phyloP scores from a whole-genome alignment of 2,329 filamentous ascomycete genomes.

The Fusarium penzigii region DNA sequence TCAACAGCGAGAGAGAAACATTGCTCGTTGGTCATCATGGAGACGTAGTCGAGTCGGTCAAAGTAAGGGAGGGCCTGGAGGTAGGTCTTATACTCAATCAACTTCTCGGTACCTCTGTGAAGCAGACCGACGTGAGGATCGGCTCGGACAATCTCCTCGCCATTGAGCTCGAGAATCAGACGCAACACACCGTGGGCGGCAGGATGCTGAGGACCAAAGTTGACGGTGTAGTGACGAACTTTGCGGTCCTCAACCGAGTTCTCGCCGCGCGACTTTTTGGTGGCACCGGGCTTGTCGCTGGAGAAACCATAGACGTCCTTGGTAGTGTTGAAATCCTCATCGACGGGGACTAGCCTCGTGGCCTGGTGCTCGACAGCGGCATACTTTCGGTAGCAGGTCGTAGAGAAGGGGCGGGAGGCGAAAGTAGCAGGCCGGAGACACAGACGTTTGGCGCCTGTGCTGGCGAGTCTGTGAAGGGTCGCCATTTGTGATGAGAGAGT shows the following conservation, averaged over 20 bases:
- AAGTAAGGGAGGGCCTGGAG: conserved; percentile 98
- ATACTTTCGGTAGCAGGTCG: conserved; percentile 62
- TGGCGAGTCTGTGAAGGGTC: conserved; percentile 71
- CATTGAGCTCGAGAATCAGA: conserved; percentile 94
- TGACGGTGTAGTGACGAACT: conserved; percentile 98
- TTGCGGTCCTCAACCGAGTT: conserved; percentile 66
- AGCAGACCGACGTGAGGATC: conserved; percentile 96
- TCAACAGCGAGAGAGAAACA: conserved; percentile 94
- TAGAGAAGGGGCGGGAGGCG: conserved; percentile 63
- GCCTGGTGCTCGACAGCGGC: conserved; percentile 54
- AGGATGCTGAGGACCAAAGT: conserved; percentile 98
- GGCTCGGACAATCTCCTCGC: conserved; percentile 94
- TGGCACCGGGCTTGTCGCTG: conserved; percentile 41
- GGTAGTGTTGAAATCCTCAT: conserved; percentile 62
- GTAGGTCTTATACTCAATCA: conserved; percentile 99
- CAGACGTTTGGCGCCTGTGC: conserved; percentile 69
- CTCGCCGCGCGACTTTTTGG: conserved; percentile 47
- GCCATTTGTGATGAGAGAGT: conserved; percentile 57
- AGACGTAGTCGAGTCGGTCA: conserved; percentile 97
- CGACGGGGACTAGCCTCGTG: conserved; percentile 66
- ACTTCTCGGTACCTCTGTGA: conserved; percentile 96
- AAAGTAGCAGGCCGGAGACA: conserved; percentile 51
- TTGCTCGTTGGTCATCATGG: conserved; percentile 99
- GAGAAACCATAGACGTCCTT: conserved; percentile 50
- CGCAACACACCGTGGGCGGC: conserved; percentile 97